Evolutionary conservation across 129 eudicot genomes (phyloP).

Genomic region (Chrysanthemum seticuspe): DNA sequence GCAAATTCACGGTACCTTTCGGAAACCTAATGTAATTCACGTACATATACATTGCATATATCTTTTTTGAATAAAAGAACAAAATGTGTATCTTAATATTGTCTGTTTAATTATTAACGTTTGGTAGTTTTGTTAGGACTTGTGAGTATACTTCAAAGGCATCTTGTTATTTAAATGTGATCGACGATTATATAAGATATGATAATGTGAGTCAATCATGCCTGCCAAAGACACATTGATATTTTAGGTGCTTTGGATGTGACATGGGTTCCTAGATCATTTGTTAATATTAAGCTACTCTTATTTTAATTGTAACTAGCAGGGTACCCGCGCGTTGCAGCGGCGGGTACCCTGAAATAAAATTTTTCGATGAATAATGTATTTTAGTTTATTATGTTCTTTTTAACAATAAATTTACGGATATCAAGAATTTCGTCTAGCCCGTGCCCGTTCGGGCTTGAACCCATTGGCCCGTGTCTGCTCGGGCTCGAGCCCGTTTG

Average conservation of each 20-base stretch:
- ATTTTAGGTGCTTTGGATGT: constrained; percentile 29
- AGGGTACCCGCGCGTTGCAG: no score
- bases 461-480: no score
- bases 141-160: constrained; percentile 29
- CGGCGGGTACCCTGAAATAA: no score
- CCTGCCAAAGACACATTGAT: constrained; percentile 28
- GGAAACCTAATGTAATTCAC: neutral
- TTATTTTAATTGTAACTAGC: constrained; percentile 13
- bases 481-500: no score
- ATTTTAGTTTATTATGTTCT: no score
- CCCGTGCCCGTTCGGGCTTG: no score
- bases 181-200: constrained; percentile 19
- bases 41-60: neutral
- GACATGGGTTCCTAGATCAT: constrained; percentile 25
- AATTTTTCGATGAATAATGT: no score
- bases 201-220: constrained; percentile 36
- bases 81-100: constrained; percentile 2
- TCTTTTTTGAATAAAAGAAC: constrained; percentile 3
- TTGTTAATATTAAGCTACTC: constrained; percentile 11
- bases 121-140: constrained; percentile 37
- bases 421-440: no score
- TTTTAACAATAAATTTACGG: no score
- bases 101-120: constrained; percentile 9
- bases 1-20: neutral
- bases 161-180: constrained; percentile 24